phyloP scores from a whole-genome alignment of 2,329 filamentous ascomycete genomes.

The Sphaerulina vaccinii region DNA sequence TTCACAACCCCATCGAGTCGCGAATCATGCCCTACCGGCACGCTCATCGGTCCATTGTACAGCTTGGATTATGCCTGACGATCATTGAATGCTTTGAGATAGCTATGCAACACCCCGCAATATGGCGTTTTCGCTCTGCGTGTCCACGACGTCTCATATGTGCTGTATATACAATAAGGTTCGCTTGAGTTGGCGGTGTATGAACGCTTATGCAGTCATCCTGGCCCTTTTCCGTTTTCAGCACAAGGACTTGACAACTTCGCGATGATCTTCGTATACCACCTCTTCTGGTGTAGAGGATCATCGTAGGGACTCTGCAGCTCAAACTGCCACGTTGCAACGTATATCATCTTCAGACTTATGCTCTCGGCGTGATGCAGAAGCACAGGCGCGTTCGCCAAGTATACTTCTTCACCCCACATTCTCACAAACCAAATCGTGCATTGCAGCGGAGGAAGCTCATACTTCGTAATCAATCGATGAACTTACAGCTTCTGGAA shows the following conservation, averaged over 20 bases:
- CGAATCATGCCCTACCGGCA: not conserved
- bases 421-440: too few species aligned
- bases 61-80: slow-evolving; percentile 2
- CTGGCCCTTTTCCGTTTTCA: not conserved
- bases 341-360: too few species aligned
- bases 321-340: too few species aligned
- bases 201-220: slow-evolving; percentile 16
- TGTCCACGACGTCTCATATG: slow-evolving; percentile 3
- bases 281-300: not conserved
- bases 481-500: not conserved
- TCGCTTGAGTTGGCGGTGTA: slow-evolving; percentile 14
- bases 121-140: slow-evolving; percentile 6
- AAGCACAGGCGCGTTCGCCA: too few species aligned
- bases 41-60: not conserved
- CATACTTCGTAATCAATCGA: not conserved
- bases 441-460: not conserved
- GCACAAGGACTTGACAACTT: too few species aligned
- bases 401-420: too few species aligned
- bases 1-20: too few species aligned
- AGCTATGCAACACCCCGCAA: slow-evolving; percentile 3
- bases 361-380: too few species aligned
- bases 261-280: not conserved
- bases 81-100: not conserved
- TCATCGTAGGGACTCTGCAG: too few species aligned
- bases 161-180: slow-evolving; percentile 12